Base-by-base conservation (phyloP, 768 basidiomycete species). In the Cubamyces lactineus region DNA sequence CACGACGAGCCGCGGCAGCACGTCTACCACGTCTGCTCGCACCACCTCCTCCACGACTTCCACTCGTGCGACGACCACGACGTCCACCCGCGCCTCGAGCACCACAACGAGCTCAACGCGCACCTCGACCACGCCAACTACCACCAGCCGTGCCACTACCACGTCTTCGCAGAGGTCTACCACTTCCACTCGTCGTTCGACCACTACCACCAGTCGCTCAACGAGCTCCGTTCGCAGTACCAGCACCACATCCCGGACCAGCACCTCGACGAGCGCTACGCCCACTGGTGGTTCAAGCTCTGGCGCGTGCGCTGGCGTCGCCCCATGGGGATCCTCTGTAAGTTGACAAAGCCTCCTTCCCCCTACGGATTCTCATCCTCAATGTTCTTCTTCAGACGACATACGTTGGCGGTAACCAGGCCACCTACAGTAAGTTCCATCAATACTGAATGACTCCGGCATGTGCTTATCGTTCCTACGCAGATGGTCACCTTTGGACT, bases 401-500 rank as follows among this genome's bases (percentile, higher is more conserved):
- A 5, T 87, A 82, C 65, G 72, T 69, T 12, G 82, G 81, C 21
- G 84, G 84, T 6, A 69, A 77, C 26, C 67, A 74, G 60, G 84
- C 69, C 2, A 78, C 77, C 1, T 86, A 81, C 67, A 74, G 81
- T 83, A 64, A 63, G 78, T 70, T 8, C 13, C 17, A 19, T 30
- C 34, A 19, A 3, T 21, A 26, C 38, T 8, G 1, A 8, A 16
- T 13, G 9, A 16, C 28, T 2, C 19, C 39, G 13, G 12, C 11
- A 19, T 9, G 17, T 0, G 9, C 26, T 21, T 23, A 45, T n/a
- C 12, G 41, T 54, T 30, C 30, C 12, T 16, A 11, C 46, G 15
- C 38, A 84, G 82, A 70, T 54, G 79, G 80, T 3, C 77, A 84
- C 62, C 74, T 86, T 38, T 87, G 85, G 85, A 82, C 80, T 17